Base-by-base conservation (phyloP, 805 yeast genomes). In the Starmera dryadoides region DNA sequence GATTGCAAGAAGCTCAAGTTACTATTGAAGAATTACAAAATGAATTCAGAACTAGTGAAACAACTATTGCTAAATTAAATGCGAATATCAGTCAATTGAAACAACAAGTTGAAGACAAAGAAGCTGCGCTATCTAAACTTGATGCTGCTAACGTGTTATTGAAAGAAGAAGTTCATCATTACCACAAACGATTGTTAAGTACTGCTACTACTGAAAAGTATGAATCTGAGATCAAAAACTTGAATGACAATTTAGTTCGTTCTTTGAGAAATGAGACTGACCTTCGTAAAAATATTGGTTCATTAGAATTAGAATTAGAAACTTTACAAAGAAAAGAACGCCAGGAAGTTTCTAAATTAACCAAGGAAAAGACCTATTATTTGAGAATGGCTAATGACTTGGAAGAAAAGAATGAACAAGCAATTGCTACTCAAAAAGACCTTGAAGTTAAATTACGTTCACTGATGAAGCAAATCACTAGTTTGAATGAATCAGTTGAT, bases 221-320 rank as follows among this genome's bases (percentile, higher is more conserved):
- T 37, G 64, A 66, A 22, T 59, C 60, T 17, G 84, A 84, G 48
- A 62, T 82, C 36, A 69, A 73, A 38, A 62, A 65, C 36, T 54
- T 84, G 42, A 75, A 72, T 45, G 66, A 66, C 28, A 79, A 78
- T 35, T 53, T 86, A 30, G 66, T 70, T 29, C 63, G 66, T 39
- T 71, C 75, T 45, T 64, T 79, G 61, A 78, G 79, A 48, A 69
- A 67, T 30, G 95, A 86, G 55, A 78, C 86, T 1, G 76, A 73
- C 23, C 56, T 82, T 39, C 75, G 79, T 42, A 82, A 79, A 47
- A 79, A 74, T 34, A 64, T 80, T 46, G 81, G 84, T 38, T 75
- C 75, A 30, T 59, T 81, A 21, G 74, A 71, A 33, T 71, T 79
- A 45, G 81, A 79, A 43, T 59, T 77, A 34, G 86, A 79, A 43